These are phyloP conservation scores for Petunia hybrid DNA, from an alignment of 305 asterid species.

Conservation along the genomic window DNA sequence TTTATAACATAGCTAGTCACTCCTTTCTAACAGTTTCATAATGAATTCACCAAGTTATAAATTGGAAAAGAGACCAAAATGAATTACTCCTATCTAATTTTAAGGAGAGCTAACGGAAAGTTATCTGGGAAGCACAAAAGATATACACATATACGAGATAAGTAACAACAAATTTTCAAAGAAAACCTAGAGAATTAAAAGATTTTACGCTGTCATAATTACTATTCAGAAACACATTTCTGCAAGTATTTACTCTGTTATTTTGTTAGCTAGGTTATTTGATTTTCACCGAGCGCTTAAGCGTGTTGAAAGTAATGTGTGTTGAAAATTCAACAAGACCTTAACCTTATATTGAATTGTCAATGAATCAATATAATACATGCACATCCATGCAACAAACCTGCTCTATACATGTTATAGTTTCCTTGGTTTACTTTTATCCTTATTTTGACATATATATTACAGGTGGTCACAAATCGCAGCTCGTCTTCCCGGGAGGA, in stretches of 20 bases:
- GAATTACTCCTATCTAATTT: no score
- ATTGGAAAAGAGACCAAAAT: no score
- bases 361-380: neutral
- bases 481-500: conserved; percentile 89
- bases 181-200: neutral
- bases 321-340: neutral
- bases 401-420: neutral
- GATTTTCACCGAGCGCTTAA: neutral
- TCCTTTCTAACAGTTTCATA: no score
- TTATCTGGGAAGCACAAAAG: no score
- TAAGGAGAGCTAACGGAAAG: neutral
- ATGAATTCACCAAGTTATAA: no score
- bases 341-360: neutral
- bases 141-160: neutral
- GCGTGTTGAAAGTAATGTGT: neutral
- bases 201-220: neutral
- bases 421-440: neutral
- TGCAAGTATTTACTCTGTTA: neutral
- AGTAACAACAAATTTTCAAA: neutral
- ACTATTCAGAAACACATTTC: neutral
- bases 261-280: neutral
- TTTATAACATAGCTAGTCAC: no score
- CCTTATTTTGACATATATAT: neutral
- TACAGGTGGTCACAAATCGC: conserved; percentile 97
- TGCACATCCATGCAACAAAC: neutral